phyloP scores from a whole-genome alignment of 1,139 yeast species.

The Hemisphaericaspora xylofermentans region DNA sequence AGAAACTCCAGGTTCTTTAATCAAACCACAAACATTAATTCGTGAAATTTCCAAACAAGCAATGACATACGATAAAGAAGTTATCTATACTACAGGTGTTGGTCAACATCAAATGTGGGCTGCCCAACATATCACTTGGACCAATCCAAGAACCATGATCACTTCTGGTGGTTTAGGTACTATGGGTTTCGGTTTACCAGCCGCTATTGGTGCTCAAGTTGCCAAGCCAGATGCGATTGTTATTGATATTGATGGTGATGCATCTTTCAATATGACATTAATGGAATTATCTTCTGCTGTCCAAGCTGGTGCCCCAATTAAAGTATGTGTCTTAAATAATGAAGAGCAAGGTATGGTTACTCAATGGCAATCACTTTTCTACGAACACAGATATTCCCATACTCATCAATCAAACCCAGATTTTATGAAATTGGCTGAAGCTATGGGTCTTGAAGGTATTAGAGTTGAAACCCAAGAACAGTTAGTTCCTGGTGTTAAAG shows the following conservation, averaged over 20 bases:
- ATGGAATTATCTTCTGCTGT: conserved; percentile 92
- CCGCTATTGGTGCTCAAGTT: conserved; percentile 97
- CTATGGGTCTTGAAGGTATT: conserved; percentile 89
- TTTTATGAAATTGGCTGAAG: conserved; percentile 87
- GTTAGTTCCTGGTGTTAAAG: conserved; percentile 54
- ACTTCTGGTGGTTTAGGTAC: conserved; percentile 99
- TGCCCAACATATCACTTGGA: conserved; percentile 96
- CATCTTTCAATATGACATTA: conserved; percentile 95
- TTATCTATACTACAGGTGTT: conserved; percentile 93
- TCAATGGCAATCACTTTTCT: conserved; percentile 97
- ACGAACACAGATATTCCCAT: conserved; percentile 94
- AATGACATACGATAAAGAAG: conserved; percentile 64
- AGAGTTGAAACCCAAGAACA: conserved; percentile 70
- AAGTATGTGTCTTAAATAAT: conserved; percentile 84
- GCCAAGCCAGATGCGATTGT: conserved; percentile 94
- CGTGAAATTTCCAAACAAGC: conserved; percentile 76
- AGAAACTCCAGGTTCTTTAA: conserved; percentile 75
- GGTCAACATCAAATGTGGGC: conserved; percentile 99
- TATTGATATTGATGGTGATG: conserved; percentile 97
- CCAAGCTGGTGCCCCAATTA: conserved; percentile 88
- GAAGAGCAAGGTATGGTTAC: conserved; percentile 99
- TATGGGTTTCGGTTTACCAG: conserved; percentile 96
- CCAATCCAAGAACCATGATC: conserved; percentile 84
- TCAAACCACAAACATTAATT: conserved; percentile 92
- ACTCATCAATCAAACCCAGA: conserved; percentile 95